Conservation (phyloP, 371 early-diverging fungal species). For the Mucor racemosus region DNA sequence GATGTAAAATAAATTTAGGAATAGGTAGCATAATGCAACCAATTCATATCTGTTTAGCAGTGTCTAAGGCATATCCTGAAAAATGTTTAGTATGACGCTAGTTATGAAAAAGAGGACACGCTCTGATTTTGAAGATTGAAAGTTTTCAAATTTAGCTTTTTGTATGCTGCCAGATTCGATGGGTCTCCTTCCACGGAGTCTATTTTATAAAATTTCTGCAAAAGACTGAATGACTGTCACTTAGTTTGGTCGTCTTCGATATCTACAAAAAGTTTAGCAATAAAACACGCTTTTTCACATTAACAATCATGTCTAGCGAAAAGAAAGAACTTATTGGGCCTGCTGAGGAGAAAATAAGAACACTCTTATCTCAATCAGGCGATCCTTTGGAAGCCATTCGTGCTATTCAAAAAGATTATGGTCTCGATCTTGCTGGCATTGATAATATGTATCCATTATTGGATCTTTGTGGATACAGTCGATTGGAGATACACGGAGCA, state of each 20-base stretch:
- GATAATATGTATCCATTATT: constrained; percentile 64
- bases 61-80: too few relatives aligned
- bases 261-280: neutral
- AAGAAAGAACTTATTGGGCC: constrained; percentile 38
- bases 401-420: constrained; percentile 44
- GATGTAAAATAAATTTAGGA: too few relatives aligned
- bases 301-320: constrained; percentile 3
- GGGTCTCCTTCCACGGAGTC: too few relatives aligned
- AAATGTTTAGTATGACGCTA: too few relatives aligned
- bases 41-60: too few relatives aligned
- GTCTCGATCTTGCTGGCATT: constrained; percentile 56
- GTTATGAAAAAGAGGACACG: too few relatives aligned
- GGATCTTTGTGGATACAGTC: constrained; percentile 61
- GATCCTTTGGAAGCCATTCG: constrained; percentile 48
- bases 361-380: constrained; percentile 38
- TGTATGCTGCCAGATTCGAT: too few relatives aligned
- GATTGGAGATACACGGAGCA: constrained; percentile 58
- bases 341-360: constrained; percentile 38
- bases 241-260: neutral
- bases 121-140: too few relatives aligned
- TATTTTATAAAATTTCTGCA: too few relatives aligned
- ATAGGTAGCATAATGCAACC: too few relatives aligned
- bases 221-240: neutral
- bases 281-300: constrained; percentile 1
- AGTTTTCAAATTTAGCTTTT: too few relatives aligned